Evolutionary conservation across 2,329 filamentous ascomycete species (phyloP), one percentile per base, ranked within the genome.

Genomic region (Pseudogymnoascus sp.): DNA sequence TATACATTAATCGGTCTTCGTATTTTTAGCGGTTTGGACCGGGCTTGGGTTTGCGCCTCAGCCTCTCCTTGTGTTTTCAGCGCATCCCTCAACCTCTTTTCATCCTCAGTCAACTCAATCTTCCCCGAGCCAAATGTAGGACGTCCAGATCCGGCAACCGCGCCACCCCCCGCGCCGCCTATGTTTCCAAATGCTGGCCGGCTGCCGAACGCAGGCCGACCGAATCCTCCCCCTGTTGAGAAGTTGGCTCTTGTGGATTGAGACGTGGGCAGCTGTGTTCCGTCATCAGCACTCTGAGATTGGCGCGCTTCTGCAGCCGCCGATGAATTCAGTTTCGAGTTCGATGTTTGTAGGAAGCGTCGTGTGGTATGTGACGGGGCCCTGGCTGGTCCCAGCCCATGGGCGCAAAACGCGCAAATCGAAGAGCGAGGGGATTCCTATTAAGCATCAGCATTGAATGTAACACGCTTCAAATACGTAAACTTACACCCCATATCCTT

Each of bases 341-440:
- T 68, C 37, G 71, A 72, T 7, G 70, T 72, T 67, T 72, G 71
- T 39, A 74, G 62, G 60, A 72, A 72, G 64, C 72, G 69, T 14
- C 72, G 69, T 65, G 71, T 68, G 62, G 70, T 65, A 66, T 71
- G 71, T n/a, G 70, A 70, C 65, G 69, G 66, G 45, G 61, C 67
- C 61, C 68, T 67, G 68, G 67, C 63, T 65, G 69, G 69, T 62
- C 70, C 70, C 47, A 73, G 64, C 63, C 70, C 67, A 69, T 72
- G 69, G 29, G 71, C 69, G 65, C 72, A 74, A 64, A 74, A 73
- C 34, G 71, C 70, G 63, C 72, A 74, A 54, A 74, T 61, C 23
- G 71, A 71, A 60, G 68, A 65, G 64, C 66, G 62, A 26, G 67
- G 61, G 12, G 69, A 57, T 64, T 73, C 71, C 72, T 74, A 61